Conservation (phyloP, 257 asterid genomes). For the Cruciata laevipes region DNA sequence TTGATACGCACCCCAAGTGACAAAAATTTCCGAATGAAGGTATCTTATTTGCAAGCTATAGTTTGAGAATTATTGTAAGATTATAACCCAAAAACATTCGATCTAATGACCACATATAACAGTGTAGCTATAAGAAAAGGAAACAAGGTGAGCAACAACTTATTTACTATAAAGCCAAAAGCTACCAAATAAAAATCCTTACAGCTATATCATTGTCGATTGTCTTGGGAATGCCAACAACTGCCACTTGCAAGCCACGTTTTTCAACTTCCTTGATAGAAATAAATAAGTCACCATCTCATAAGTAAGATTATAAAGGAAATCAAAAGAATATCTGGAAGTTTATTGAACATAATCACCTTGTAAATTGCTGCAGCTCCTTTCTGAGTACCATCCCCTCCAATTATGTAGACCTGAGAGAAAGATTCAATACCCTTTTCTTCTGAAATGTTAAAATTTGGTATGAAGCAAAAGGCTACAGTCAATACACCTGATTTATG, state of each 20-base stretch:
- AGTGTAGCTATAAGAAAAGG: slow-evolving; percentile 6
- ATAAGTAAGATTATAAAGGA: slow-evolving; percentile 4
- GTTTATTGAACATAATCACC: slow-evolving; percentile 32
- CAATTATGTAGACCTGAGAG: slow-evolving; percentile 82
- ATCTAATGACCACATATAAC: background rate
- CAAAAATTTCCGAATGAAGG: background rate
- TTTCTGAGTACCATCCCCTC: slow-evolving; percentile 98
- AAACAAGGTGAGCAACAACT: slow-evolving; percentile 2
- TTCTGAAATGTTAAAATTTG: slow-evolving; percentile 4
- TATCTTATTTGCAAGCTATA: background rate
- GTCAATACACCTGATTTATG: slow-evolving; percentile 68
- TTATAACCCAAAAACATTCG: background rate
- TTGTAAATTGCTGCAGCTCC: slow-evolving; percentile 85
- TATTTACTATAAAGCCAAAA: background rate
- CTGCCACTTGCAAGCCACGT: slow-evolving; percentile 82
- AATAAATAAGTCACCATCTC: slow-evolving; percentile 17
- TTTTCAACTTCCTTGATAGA: slow-evolving; percentile 71
- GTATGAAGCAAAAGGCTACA: slow-evolving; percentile 5
- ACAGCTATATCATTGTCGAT: slow-evolving; percentile 94
- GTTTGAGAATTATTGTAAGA: background rate
- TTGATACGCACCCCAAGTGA: background rate
- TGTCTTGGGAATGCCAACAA: slow-evolving; percentile 96
- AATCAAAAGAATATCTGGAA: slow-evolving; percentile 14
- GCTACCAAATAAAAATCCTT: slow-evolving; percentile 26
- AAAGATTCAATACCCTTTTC: slow-evolving; percentile 6